Evolutionary conservation across 139 green algal species (phyloP).

Genomic region (Nannochloris sp.): DNA sequence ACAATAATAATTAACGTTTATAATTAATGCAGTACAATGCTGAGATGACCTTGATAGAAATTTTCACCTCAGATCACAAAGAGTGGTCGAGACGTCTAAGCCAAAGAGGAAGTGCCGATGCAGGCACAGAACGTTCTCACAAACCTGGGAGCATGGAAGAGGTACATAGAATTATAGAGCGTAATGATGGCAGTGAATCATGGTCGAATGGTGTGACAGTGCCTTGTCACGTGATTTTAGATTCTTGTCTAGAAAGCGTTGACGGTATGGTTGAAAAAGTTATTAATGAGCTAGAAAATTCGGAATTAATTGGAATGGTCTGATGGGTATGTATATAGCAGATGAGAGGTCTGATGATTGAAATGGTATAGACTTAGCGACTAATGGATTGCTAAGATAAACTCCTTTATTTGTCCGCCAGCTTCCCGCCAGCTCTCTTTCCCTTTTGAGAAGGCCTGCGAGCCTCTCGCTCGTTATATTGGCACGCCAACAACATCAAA

Average conservation of each 20-base stretch:
- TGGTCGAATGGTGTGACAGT: background rate
- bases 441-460: no score
- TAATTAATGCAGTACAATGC: background rate
- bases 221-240: background rate
- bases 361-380: no score
- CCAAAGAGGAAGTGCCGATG: background rate
- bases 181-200: background rate
- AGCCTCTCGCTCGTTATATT: no score
- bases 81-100: background rate
- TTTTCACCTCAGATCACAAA: background rate
- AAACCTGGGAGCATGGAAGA: background rate
- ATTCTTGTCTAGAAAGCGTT: background rate
- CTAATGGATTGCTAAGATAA: no score
- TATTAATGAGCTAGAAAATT: background rate
- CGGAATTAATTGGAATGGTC: no score
- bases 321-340: no score
- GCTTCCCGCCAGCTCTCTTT: no score
- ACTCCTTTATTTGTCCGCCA: no score
- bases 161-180: background rate
- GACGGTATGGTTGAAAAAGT: background rate
- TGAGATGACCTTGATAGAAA: background rate
- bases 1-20: background rate
- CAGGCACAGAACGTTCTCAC: background rate
- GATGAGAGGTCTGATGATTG: no score
- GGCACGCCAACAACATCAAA: no score